Evolutionary conservation across 768 basidiomycete species (phyloP), one percentile per base, ranked within the genome.

Genomic region (Panaeolus papilionaceus): DNA sequence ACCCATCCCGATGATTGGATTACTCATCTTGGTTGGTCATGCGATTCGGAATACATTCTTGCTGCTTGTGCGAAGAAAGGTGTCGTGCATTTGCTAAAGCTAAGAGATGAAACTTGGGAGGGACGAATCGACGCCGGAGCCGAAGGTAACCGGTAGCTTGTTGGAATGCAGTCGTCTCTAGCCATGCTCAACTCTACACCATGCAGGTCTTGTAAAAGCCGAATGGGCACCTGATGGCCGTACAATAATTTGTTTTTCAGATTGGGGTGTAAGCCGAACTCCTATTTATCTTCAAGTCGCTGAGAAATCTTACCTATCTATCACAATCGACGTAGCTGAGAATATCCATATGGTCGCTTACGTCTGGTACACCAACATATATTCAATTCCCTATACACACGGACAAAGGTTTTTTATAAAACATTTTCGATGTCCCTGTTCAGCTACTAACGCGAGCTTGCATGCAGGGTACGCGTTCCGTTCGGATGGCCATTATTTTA

Each of bases 141-240:
- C 28, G 96, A 97, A 82, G 89, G 85, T 82, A 71, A 70, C 51
- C 44, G 26, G 63, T 62, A 64, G 28, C 54, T 47, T 51, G 18
- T 62, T 61, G n/a, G 10, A 26, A 38, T 18, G 28, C 18, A 45
- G 58, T 10, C 33, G 28, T 44, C 64, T 44, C n/a, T 28, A 37
- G 61, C 54, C 12, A 12, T 65, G 58, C 68, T 73, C 65, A 71
- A 18, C 58, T 64, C 69, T 20, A 11, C 65, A 45, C 51, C 65
- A 40, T 42, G 38, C 58, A 83, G 91, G 96, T 11, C 86, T 98
- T 62, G 86, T 89, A 20, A 93, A 88, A 74, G 93, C 91, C 18
- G 94, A 96, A 74, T 98, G 96, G 96, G 92, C 92, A 0, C 93
- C 92, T 2, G 92, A 92, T 74, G 94, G 94, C 16, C 85, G 92